Percentiles rank a stretch among this genome's conserved stretches.
phyloP scores from a whole-genome alignment of 2,329 filamentous ascomycete genomes.

The Claviceps arundinis region DNA sequence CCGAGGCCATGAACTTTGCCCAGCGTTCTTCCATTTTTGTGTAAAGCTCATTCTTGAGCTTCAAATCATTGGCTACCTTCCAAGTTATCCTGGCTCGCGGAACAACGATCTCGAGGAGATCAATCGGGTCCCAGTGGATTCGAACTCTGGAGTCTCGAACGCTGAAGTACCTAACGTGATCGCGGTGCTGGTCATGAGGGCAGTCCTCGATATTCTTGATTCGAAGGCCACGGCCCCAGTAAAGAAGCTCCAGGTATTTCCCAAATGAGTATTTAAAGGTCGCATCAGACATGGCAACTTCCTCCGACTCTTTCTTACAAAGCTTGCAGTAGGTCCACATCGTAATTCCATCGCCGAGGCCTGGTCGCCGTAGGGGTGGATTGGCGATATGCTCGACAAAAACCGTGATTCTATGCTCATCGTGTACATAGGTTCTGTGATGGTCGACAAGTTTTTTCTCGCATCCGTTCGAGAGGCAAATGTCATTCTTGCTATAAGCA shows the following conservation, averaged over 20 bases:
- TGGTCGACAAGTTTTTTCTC: conserved; percentile 84
- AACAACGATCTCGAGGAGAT: conserved; percentile 87
- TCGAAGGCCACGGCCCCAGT: conserved; percentile 80
- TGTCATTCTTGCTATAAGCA: conserved; percentile 59
- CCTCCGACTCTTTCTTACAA: conserved; percentile 80
- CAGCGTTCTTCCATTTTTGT: conserved; percentile 68
- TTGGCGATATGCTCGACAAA: conserved; percentile 56
- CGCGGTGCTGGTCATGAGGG: conserved; percentile 79
- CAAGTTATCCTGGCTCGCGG: conserved; percentile 83
- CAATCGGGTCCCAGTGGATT: conserved; percentile 85
- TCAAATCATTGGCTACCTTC: conserved; percentile 92
- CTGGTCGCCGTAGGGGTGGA: conserved; percentile 24
- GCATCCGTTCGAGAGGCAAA: conserved; percentile 74
- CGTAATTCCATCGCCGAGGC: conserved; percentile 52
- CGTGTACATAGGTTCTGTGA: conserved; percentile 93
- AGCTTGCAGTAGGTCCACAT: conserved; percentile 98
- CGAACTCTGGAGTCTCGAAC: conserved; percentile 73
- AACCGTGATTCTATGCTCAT: conserved; percentile 83
- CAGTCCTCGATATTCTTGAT: conserved; percentile 59
- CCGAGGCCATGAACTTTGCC: conserved; percentile 75
- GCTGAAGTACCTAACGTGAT: conserved; percentile 88
- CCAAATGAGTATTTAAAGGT: conserved; percentile 98
- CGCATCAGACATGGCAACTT: conserved; percentile 80
- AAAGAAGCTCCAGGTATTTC: conserved; percentile 94
- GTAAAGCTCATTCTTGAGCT: conserved; percentile 86